Evolutionary conservation across 2,329 filamentous ascomycete genomes (phyloP).

Genomic region (Helotiales sp.): DNA sequence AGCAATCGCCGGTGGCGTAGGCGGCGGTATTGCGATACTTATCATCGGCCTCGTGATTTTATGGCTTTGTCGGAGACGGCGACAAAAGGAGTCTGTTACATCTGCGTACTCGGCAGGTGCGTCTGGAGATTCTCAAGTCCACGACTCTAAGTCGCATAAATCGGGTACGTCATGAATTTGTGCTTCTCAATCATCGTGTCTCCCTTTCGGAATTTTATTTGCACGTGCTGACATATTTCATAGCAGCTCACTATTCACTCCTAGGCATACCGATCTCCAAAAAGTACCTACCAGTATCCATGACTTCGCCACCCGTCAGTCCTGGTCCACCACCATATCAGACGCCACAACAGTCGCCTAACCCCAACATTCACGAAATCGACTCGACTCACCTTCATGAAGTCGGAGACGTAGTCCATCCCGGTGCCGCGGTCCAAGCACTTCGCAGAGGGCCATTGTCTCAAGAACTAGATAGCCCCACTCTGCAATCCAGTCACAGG

Average conservation of each 20-base stretch:
- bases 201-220: too few relatives aligned
- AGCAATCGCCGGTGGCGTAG: background rate
- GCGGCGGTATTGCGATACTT: background rate
- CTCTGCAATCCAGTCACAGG: background rate
- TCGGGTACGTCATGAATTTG: background rate
- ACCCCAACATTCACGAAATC: background rate
- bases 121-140: background rate
- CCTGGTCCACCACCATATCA: background rate
- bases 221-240: background rate
- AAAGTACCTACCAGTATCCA: background rate
- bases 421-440: background rate
- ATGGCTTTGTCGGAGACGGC: background rate
- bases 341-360: background rate
- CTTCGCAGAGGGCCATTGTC: background rate
- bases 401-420: background rate
- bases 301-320: background rate
- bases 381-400: background rate
- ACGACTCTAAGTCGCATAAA: background rate
- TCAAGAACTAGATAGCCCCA: background rate
- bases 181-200: too few relatives aligned
- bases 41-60: background rate
- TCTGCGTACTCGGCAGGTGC: background rate
- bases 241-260: background rate
- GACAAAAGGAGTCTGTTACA: background rate
- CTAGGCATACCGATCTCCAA: background rate